A percentile compares a stretch with the other conserved stretches of the same genome.
phyloP scores from a whole-genome alignment of 257 asterid species.

The Solanum rostratum region DNA sequence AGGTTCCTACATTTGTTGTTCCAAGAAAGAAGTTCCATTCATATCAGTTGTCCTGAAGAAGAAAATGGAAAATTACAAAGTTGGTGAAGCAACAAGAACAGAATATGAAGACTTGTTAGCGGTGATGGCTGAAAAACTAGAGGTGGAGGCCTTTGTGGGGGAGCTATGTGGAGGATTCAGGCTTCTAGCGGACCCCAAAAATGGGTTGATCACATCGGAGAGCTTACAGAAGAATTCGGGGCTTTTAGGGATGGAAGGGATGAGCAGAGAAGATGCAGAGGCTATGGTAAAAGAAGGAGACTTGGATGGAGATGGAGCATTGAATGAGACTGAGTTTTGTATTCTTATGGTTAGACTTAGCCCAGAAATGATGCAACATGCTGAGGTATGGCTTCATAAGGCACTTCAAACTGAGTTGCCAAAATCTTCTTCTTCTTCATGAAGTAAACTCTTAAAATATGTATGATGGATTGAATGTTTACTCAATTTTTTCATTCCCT shows the following conservation, averaged over 20 bases:
- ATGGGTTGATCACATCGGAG: constrained; percentile 41
- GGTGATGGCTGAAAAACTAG: constrained; percentile 74
- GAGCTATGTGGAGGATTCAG: constrained; percentile 29
- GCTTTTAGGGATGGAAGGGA: constrained; percentile 43
- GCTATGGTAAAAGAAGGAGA: constrained; percentile 74
- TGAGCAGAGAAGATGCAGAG: constrained; percentile 50
- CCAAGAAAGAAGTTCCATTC: not conserved
- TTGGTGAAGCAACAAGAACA: not conserved
- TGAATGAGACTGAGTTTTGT: constrained; percentile 59
- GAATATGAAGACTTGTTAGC: constrained; percentile 52
- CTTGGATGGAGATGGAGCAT: constrained; percentile 59
- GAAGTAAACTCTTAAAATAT: too few species aligned
- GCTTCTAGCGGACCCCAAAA: constrained; percentile 38
- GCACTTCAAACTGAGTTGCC: constrained; percentile 34
- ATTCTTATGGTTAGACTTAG: constrained; percentile 79
- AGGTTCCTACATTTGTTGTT: not conserved
- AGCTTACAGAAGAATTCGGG: constrained; percentile 46
- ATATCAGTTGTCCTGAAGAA: not conserved
- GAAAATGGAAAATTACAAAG: constrained; percentile 8
- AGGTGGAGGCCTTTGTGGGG: constrained; percentile 34
- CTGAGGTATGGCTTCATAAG: constrained; percentile 70
- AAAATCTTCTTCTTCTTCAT: not conserved
- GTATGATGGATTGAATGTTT: not conserved
- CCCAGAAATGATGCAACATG: constrained; percentile 81
- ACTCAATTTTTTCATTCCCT: not conserved